These are phyloP conservation scores for Serendipita vermifera DNA, from an alignment of 768 basidiomycete genomes.

Conservation along the genomic window DNA sequence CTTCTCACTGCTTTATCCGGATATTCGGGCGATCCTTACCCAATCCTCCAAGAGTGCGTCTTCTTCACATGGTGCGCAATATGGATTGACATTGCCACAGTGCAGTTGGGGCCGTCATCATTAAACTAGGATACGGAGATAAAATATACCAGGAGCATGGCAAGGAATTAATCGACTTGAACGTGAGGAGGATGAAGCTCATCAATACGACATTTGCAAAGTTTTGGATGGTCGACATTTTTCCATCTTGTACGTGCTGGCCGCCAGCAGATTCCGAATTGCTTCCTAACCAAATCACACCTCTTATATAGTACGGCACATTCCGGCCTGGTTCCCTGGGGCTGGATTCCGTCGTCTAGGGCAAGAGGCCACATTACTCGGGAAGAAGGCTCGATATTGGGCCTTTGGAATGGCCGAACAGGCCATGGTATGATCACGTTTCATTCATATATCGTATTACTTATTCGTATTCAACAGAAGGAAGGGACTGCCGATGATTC, in stretches of 20 bases:
- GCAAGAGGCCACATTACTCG: not conserved
- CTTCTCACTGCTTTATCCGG: not conserved
- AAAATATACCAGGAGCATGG: not conserved
- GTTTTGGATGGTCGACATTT: not conserved
- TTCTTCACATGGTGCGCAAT: too few species aligned
- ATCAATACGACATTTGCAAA: not conserved
- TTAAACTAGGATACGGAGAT: not conserved
- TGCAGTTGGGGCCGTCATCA: not conserved
- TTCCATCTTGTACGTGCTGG: not conserved
- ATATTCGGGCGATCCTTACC: not conserved
- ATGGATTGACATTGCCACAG: too few species aligned
- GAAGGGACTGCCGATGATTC: not conserved
- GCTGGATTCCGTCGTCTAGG: slow-evolving; percentile 43
- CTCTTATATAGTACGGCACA: slow-evolving; percentile 26
- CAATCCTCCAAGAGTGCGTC: too few species aligned
- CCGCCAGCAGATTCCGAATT: slow-evolving; percentile 1
- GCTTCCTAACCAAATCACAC: not conserved
- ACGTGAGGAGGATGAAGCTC: not conserved
- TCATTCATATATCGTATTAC: not conserved
- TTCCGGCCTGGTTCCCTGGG: slow-evolving; percentile 59
- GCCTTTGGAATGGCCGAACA: not conserved
- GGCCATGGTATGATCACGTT: not conserved
- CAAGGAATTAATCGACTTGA: not conserved
- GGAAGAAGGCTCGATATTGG: not conserved
- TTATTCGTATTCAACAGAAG: not conserved